Base-by-base conservation (phyloP, 805 yeast species). In the Myxozyma geophila region DNA sequence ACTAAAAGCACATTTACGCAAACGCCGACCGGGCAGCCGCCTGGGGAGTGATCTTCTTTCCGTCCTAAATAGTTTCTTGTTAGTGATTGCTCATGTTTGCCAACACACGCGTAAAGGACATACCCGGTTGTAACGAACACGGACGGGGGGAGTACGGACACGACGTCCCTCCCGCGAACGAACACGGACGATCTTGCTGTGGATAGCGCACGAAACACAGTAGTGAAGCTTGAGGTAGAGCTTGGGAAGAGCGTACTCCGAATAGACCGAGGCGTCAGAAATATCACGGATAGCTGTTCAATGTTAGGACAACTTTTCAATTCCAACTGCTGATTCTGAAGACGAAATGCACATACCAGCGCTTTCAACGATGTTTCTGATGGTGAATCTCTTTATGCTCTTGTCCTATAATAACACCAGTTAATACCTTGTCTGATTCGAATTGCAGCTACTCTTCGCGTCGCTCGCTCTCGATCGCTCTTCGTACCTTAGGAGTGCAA, bases 351-450 rank as follows among this genome's bases (percentile, higher is more conserved):
- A 52, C 63, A 54, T 67, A 62, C 70, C 81, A 81, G 99, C 99
- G 76, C 97, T 95, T 87, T 95, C 99, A 77, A 95, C 99, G 93
- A 95, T 95, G 96, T 95, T 95, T 87, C 98, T 90, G 90, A 95
- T 88, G 83, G 97, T 92, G 87, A 95, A 96, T 86, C 99, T 91
- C 95, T 95, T 95, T 90, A 95, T 95, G 83, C 99, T 98, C 89
- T 95, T 95, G 83, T 95, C 99, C 70, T 64, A 37, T 46, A 23
- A 28, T 2, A 28, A 28, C 28, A 5, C 28, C 28, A 28, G 28
- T 28, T 28, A 28, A 28, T 28, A 28, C 28, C 5, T 5, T 28
- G 28, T 28, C 28, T 28, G 28, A 28, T 23, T 17, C 12, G 15
- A 48, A 5, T 19, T 2, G 44, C 28, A 12, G 15, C 35, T 23